Conservation (phyloP, 2,329 filamentous ascomycete species). For the Calonectria hawksworthii region DNA sequence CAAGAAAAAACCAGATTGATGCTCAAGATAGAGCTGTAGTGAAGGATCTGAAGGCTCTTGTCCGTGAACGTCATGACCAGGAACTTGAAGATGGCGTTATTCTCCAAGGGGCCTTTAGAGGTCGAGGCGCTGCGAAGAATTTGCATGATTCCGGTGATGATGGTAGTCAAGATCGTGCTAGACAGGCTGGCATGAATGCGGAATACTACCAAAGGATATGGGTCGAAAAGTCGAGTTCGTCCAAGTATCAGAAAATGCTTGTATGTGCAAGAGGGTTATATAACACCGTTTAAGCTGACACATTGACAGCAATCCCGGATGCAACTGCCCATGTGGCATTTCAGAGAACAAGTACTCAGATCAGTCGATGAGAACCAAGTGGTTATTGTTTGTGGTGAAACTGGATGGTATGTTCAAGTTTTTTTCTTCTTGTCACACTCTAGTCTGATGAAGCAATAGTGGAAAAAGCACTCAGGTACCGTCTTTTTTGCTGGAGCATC, state of each 20-base stretch:
- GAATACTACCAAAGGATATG: conserved; percentile 72
- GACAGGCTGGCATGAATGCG: conserved; percentile 54
- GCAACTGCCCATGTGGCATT: conserved; percentile 91
- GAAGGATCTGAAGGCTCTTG: conserved; percentile 76
- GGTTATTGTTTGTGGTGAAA: conserved; percentile 95
- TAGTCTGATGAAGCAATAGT: conserved; percentile 54
- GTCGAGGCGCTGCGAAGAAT: conserved; percentile 63
- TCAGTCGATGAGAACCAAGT: conserved; percentile 86
- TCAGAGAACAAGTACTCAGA: conserved; percentile 81
- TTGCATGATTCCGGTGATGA: conserved; percentile 65
- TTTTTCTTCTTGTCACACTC: not conserved
- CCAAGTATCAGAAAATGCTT: conserved; percentile 84
- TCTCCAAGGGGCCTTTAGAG: conserved; percentile 81
- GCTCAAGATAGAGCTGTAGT: conserved; percentile 78
- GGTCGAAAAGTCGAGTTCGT: conserved; percentile 68
- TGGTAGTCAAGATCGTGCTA: conserved; percentile 59
- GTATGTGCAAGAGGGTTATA: conserved; percentile 52
- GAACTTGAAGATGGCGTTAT: conserved; percentile 82
- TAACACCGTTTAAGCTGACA: conserved; percentile 26
- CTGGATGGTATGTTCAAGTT: conserved; percentile 74
- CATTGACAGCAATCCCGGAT: conserved; percentile 69
- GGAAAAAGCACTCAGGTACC: conserved; percentile 99
- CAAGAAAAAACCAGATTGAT: conserved; percentile 79
- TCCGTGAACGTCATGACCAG: conserved; percentile 77
- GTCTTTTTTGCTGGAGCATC: conserved; percentile 90